These are phyloP conservation scores for Podospora bellae-mahoneyi DNA, from an alignment of 495 filamentous ascomycete genomes.

Conservation along the genomic window DNA sequence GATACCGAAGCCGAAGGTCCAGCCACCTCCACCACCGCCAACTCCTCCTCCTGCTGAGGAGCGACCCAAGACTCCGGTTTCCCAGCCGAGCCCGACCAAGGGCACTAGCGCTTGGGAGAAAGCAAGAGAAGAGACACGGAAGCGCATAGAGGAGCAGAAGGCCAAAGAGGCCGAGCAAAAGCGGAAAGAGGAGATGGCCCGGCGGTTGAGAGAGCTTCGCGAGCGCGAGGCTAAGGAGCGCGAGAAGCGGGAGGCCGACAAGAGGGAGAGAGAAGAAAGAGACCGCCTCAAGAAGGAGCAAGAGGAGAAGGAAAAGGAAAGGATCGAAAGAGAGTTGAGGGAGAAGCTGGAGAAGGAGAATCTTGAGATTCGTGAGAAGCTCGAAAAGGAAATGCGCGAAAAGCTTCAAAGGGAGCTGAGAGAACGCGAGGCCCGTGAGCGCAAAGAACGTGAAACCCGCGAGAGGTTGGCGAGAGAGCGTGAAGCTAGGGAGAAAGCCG, in stretches of 20 bases:
- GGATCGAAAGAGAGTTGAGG: conserved; percentile 47
- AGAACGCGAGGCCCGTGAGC: conserved; percentile 38
- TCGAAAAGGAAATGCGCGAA: conserved; percentile 27
- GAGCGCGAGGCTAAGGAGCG: conserved; percentile 62
- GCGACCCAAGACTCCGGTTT: conserved; percentile 21
- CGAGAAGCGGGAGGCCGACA: conserved; percentile 51
- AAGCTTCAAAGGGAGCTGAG: conserved; percentile 44
- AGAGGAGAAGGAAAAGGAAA: conserved; percentile 40
- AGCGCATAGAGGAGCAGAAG: conserved; percentile 60
- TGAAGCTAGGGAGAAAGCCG: conserved; percentile 26
- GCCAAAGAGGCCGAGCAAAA: conserved; percentile 47
- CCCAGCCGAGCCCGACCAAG: conserved; percentile 23
- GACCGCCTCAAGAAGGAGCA: conserved; percentile 39
- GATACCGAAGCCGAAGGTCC: conserved; percentile 29
- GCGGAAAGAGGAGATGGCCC: conserved; percentile 49
- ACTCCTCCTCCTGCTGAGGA: not conserved
- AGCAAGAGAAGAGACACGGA: conserved; percentile 64
- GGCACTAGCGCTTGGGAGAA: conserved; percentile 58
- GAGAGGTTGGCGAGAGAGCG: conserved; percentile 22
- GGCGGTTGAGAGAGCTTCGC: conserved; percentile 50
- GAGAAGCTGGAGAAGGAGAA: conserved; percentile 41
- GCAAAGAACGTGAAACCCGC: conserved; percentile 31
- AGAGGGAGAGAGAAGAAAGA: conserved; percentile 36
- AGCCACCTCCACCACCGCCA: conserved; percentile 18
- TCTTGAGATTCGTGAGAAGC: conserved; percentile 34